Evolutionary conservation across 2,329 filamentous ascomycete genomes (phyloP), one percentile per base, ranked within the genome.

Genomic region (Dactylellina sp.): DNA sequence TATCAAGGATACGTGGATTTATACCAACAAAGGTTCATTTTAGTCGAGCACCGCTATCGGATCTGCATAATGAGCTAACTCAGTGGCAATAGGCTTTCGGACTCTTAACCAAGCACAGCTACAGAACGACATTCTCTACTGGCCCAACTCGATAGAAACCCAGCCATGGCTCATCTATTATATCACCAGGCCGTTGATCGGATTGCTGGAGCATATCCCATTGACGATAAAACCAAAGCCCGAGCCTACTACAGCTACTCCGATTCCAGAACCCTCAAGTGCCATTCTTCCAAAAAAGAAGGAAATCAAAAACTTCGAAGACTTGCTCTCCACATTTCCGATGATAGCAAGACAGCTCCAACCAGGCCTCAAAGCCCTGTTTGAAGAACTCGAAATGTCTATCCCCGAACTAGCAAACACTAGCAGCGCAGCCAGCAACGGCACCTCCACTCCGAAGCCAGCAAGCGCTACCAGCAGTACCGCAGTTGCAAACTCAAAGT

Each of bases 281-380:
- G 32, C 80, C 49, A 35, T 80, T 79, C 42, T 82, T 84, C 28
- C 88, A 4, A 86, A 86, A 75, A 97, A 97, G 83, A 97, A 96
- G 81, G 92, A 96, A 71, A 90, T 99, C 80, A 92, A 89, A 81
- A 92, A 87, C 35, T 99, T 99, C 80, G 89, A 90, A 74, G 95
- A 98, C 76, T 85, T 99, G 12, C 85, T 99, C 44, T 91, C 91
- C 77, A 89, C 93, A 78, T 99, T 98, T 77, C 95, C 95, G 0
- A 91, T 96, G 87, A 98, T 99, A 78, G 93, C 93, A 22, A 87
- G 92, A 71, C 95, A 99, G 81, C 97, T 99, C 93, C 93, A 97
- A 78, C 87, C 90, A 1, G 95, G 95, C 0, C 82, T 99, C 35
- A 94, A 99, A 79, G 89, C 89, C 78, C 83, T 98, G 24, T 97